phyloP scores from a whole-genome alignment of 495 filamentous ascomycete genomes.

The Lasiosphaeria ovina region DNA sequence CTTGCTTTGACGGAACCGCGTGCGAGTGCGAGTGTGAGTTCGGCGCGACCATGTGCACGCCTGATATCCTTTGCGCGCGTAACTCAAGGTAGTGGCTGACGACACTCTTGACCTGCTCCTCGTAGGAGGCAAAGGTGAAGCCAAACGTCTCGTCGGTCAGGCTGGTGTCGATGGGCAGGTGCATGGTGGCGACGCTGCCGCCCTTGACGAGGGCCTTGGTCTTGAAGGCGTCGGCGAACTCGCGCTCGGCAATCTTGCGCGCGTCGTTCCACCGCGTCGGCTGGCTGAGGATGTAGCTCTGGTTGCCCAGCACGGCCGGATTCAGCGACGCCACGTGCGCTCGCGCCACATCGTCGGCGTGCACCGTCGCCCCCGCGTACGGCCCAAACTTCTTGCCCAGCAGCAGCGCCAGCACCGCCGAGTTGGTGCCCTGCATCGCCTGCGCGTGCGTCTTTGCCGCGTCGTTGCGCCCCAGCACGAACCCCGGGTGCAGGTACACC shows the following conservation, averaged over 20 bases:
- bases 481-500: conserved; percentile 46
- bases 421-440: conserved; percentile 38
- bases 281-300: conserved; percentile 37
- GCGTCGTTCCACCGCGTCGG: conserved; percentile 46
- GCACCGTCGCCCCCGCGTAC: conserved; percentile 36
- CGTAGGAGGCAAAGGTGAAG: conserved; percentile 43
- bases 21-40: neutral
- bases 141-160: conserved; percentile 47
- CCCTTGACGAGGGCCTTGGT: conserved; percentile 36
- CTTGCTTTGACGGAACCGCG: conserved; percentile 6
- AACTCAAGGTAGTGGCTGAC: conserved; percentile 38
- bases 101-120: conserved; percentile 47
- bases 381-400: conserved; percentile 32
- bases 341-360: conserved; percentile 45
- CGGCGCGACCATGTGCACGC: neutral
- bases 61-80: conserved; percentile 12
- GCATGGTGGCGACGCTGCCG: conserved; percentile 36
- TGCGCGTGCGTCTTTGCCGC: conserved; percentile 31
- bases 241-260: conserved; percentile 34
- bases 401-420: conserved; percentile 35
- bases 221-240: conserved; percentile 43
- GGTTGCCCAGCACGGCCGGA: conserved; percentile 37
- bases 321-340: conserved; percentile 43
- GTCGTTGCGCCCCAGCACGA: conserved; percentile 46
- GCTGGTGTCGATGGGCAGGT: conserved; percentile 41